A percentile compares a stretch with the other conserved stretches of the same genome.
phyloP scores from a whole-genome alignment of 331 rosid genomes.

The Stylosanthes scabra region DNA sequence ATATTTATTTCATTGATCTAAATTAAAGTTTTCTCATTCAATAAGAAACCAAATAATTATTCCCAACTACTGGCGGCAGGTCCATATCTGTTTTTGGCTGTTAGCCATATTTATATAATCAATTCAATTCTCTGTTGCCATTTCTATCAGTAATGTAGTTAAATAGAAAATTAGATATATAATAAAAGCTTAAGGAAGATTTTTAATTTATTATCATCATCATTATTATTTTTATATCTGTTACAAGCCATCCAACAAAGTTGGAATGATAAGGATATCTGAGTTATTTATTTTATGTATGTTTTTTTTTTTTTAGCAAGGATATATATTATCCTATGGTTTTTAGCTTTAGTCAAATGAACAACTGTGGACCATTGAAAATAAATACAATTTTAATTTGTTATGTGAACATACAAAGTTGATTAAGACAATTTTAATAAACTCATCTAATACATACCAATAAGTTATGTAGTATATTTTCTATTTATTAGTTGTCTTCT shows the following conservation, averaged over 20 bases:
- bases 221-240: neutral
- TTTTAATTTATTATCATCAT: too few relatives aligned
- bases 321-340: neutral
- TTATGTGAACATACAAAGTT: too few relatives aligned
- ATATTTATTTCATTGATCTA: too few relatives aligned
- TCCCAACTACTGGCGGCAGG: conserved; percentile 34
- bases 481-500: too few relatives aligned
- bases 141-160: neutral
- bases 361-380: conserved; percentile 1
- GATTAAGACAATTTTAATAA: too few relatives aligned
- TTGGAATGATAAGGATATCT: conserved; percentile 33
- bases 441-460: too few relatives aligned
- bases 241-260: conserved; percentile 32
- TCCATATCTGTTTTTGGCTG: conserved; percentile 39
- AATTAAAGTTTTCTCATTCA: neutral
- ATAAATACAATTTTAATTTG: too few relatives aligned
- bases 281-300: neutral
- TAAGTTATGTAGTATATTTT: too few relatives aligned
- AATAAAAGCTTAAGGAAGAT: neutral
- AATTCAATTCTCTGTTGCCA: conserved; percentile 19
- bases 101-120: conserved; percentile 13
- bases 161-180: neutral
- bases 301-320: neutral
- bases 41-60: conserved; percentile 30
- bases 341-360: conserved; percentile 16